Evolutionary conservation across 2,329 filamentous ascomycete species (phyloP).

Genomic region (Aspergillus sclerotialis): DNA sequence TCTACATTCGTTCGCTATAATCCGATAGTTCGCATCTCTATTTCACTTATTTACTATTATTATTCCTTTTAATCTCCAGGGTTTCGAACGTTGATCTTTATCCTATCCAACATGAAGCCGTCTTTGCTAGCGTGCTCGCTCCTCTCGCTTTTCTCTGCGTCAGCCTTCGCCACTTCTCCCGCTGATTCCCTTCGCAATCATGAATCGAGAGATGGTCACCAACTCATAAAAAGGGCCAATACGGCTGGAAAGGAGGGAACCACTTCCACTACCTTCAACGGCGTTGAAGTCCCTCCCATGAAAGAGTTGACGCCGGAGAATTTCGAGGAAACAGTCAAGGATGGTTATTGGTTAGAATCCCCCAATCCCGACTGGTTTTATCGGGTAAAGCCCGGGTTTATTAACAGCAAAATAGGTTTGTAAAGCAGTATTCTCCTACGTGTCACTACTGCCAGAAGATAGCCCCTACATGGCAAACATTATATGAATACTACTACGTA

Average conservation of each 20-base stretch:
- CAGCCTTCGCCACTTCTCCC: conserved; percentile 24
- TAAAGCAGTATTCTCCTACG: conserved; percentile 47
- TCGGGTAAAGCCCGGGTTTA: too few relatives aligned
- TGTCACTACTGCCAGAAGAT: conserved; percentile 69
- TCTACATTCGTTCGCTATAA: conserved; percentile 14
- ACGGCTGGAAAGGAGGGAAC: conserved; percentile 9
- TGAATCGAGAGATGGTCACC: conserved; percentile 11
- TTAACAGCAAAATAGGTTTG: conserved; percentile 37
- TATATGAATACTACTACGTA: conserved; percentile 83
- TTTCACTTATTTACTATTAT: conserved; percentile 6
- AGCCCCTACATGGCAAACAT: conserved; percentile 79
- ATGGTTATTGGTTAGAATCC: conserved; percentile 45
- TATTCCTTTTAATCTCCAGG: conserved; percentile 2
- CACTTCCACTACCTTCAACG: conserved; percentile 44
- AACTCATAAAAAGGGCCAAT: conserved; percentile 22
- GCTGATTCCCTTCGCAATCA: conserved; percentile 8
- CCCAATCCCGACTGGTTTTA: conserved; percentile 1
- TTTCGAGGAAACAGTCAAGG: conserved; percentile 43
- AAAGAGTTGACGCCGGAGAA: conserved; percentile 41
- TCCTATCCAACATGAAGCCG: conserved; percentile 27
- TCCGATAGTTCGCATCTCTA: conserved; percentile 7
- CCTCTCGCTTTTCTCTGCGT: conserved; percentile 28
- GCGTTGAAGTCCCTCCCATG: conserved; percentile 44
- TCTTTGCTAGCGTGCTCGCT: conserved; percentile 31
- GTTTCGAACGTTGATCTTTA: conserved; percentile 10